Evolutionary conservation across 352 stramenopile genomes (phyloP).

Genomic region (Phytophthora syringae): DNA sequence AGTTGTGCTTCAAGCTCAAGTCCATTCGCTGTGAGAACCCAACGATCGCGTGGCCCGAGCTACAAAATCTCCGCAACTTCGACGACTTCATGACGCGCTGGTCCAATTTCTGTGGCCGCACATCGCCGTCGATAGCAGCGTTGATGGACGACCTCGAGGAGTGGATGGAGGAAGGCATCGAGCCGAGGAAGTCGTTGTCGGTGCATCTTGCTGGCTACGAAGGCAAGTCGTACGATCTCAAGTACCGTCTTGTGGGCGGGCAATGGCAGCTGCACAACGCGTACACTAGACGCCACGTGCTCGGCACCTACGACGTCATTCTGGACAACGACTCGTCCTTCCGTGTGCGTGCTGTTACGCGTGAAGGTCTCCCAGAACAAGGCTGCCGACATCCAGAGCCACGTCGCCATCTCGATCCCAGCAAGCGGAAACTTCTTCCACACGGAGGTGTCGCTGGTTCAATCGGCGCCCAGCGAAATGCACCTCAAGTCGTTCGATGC

Average conservation of each 20-base stretch:
- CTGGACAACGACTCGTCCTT: constrained; percentile 40
- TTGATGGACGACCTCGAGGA: constrained; percentile 41
- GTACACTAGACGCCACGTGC: constrained; percentile 19
- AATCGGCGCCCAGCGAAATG: constrained; percentile 25
- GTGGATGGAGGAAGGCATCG: constrained; percentile 21
- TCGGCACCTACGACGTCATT: constrained; percentile 42
- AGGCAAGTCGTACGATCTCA: constrained; percentile 37
- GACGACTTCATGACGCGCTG: constrained; percentile 41
- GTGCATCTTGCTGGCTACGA: constrained; percentile 29
- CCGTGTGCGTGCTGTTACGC: constrained; percentile 34
- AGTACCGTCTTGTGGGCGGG: constrained; percentile 45
- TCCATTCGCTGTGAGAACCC: constrained; percentile 26
- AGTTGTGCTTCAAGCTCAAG: constrained; percentile 41
- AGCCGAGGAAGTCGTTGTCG: constrained; percentile 17
- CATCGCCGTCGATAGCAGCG: constrained; percentile 19
- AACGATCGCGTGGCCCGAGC: constrained; percentile 33
- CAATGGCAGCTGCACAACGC: constrained; percentile 35
- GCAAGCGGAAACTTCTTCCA: constrained; percentile 29
- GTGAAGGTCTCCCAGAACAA: constrained; percentile 15
- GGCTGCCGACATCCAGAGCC: constrained; percentile 24
- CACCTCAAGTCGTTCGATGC: constrained; percentile 26
- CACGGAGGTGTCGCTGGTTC: constrained; percentile 24
- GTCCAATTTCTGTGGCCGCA: constrained; percentile 42
- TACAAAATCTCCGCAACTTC: constrained; percentile 34
- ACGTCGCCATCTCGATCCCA: constrained; percentile 29